These are phyloP conservation scores for Agrocybe chaxingu DNA, from an alignment of 768 basidiomycete genomes.

Conservation along the genomic window DNA sequence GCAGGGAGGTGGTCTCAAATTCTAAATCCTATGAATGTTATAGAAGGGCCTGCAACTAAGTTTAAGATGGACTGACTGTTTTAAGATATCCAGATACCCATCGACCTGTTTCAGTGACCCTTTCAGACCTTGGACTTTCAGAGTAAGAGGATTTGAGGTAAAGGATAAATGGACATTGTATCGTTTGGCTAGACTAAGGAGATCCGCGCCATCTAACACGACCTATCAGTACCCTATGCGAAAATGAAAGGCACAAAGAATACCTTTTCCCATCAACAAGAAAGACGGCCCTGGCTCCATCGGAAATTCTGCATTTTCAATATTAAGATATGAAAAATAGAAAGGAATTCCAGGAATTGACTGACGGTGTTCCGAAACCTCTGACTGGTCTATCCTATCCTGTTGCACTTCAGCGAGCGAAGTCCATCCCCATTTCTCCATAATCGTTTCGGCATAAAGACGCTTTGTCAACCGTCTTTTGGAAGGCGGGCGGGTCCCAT, in stretches of 20 bases:
- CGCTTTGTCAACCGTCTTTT: conserved; percentile 33
- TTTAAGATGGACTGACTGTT: conserved; percentile 33
- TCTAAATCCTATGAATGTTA: conserved; percentile 33
- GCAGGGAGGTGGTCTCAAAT: conserved; percentile 38
- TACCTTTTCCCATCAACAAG: conserved; percentile 71
- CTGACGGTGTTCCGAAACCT: conserved; percentile 37
- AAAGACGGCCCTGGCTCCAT: conserved; percentile 62
- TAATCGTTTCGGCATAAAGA: conserved; percentile 52
- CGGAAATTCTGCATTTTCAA: conserved; percentile 41
- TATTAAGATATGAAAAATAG: conserved; percentile 1
- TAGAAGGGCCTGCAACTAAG: neutral
- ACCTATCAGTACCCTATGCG: neutral
- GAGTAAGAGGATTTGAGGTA: conserved; percentile 47
- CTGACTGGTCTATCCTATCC: conserved; percentile 46
- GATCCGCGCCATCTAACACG: conserved; percentile 57
- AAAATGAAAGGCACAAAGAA: conserved; percentile 6
- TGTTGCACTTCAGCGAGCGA: conserved; percentile 51
- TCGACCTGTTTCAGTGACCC: conserved; percentile 46
- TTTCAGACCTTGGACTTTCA: conserved; percentile 58
- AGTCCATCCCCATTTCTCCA: conserved; percentile 69
- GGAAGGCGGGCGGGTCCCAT: conserved; percentile 34
- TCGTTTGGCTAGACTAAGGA: conserved; percentile 54
- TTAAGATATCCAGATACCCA: conserved; percentile 42
- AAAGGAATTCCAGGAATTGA: neutral
- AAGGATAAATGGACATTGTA: conserved; percentile 65